phyloP scores from a whole-genome alignment of 2,329 filamentous ascomycete genomes.

The Fonsecaea erecta region DNA sequence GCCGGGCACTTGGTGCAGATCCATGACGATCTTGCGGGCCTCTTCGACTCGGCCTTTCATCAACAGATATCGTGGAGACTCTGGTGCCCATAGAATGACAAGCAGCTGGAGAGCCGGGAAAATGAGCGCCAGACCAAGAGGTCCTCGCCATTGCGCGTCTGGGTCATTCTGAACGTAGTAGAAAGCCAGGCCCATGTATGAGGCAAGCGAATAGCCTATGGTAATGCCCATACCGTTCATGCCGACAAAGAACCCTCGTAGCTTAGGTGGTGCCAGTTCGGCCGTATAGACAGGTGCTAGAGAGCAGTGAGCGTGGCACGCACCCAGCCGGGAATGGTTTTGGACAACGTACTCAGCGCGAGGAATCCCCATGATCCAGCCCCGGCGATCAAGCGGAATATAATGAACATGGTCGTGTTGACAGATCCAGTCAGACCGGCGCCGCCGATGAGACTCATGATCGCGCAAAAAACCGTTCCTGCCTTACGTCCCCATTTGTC shows the following conservation, averaged over 20 bases:
- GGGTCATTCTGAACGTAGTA: slow-evolving; percentile 1
- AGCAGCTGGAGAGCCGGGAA: neutral
- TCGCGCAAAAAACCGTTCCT: neutral
- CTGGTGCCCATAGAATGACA: slow-evolving; percentile 36
- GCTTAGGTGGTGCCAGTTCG: slow-evolving; percentile 16
- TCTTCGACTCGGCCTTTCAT: slow-evolving; percentile 36
- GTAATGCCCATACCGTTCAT: slow-evolving; percentile 1
- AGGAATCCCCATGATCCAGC: slow-evolving; percentile 3
- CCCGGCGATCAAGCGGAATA: slow-evolving; percentile 39
- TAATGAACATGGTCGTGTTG: slow-evolving; percentile 9
- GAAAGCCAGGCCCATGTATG: slow-evolving; percentile 20
- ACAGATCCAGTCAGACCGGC: neutral
- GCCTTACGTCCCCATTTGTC: slow-evolving; percentile 40
- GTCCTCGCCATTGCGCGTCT: slow-evolving; percentile 6
- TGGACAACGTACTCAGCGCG: neutral
- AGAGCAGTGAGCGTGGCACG: neutral
- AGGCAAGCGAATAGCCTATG: slow-evolving; percentile 15
- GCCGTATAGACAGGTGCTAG: neutral
- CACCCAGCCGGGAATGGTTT: neutral
- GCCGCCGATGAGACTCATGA: neutral
- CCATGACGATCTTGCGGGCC: slow-evolving; percentile 32
- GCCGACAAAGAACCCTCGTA: slow-evolving; percentile 17
- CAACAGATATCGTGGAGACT: slow-evolving; percentile 39
- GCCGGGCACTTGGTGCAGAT: slow-evolving; percentile 22
- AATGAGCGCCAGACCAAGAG: slow-evolving; percentile 1